phyloP scores from a whole-genome alignment of 371 early-diverging fungal species.

The Mucor velutinosus region DNA sequence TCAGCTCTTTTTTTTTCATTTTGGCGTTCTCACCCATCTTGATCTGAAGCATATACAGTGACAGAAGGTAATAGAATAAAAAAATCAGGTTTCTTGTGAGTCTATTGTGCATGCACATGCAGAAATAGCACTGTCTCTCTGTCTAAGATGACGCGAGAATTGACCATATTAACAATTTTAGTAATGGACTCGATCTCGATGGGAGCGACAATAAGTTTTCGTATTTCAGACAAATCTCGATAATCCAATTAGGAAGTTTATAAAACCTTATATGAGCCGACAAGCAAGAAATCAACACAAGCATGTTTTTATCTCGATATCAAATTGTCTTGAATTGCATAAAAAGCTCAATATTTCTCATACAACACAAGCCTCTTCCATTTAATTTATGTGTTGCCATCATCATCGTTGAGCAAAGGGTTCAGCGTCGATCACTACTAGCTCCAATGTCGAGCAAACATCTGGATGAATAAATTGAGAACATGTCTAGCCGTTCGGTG shows the following conservation, averaged over 20 bases:
- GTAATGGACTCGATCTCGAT: neutral
- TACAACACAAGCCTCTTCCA: neutral
- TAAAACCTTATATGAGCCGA: neutral
- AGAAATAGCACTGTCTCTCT: neutral
- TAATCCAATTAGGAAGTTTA: neutral
- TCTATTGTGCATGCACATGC: neutral
- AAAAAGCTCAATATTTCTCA: neutral
- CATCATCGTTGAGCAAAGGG: neutral
- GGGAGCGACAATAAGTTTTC: neutral
- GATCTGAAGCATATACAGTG: neutral
- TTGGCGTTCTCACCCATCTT: neutral
- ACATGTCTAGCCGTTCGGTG: neutral
- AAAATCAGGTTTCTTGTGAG: neutral
- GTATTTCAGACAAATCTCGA: neutral
- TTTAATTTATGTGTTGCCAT: neutral
- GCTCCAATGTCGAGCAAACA: neutral
- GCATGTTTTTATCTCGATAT: too few relatives aligned
- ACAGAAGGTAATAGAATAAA: neutral
- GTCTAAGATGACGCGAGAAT: neutral
- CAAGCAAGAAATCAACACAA: neutral
- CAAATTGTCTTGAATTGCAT: neutral
- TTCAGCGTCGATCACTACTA: neutral
- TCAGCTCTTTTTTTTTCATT: neutral
- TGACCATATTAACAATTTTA: neutral
- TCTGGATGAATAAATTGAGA: neutral